phyloP scores from a whole-genome alignment of 2,329 filamentous ascomycete genomes.

The Xylariales sp. region DNA sequence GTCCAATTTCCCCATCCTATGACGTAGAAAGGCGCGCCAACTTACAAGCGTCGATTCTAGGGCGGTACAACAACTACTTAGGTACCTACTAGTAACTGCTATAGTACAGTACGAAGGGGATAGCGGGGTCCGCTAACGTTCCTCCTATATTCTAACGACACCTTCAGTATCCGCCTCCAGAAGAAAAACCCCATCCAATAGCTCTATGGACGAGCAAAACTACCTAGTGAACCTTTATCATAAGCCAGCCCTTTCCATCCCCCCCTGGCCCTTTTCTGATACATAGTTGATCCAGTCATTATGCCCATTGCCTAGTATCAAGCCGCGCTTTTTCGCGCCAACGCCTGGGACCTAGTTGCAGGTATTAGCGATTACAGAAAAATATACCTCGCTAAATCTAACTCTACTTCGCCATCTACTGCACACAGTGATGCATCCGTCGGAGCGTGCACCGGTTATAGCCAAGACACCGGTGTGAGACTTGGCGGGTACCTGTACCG shows the following conservation, averaged over 20 bases:
- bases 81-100: too few relatives aligned
- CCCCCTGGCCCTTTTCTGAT: neutral
- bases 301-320: too few relatives aligned
- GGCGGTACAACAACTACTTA: too few relatives aligned
- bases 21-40: too few relatives aligned
- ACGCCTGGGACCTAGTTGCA: neutral
- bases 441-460: slow-evolving; percentile 10
- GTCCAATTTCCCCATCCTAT: too few relatives aligned
- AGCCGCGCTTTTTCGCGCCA: neutral
- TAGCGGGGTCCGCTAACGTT: too few relatives aligned
- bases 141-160: neutral
- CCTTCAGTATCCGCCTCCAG: neutral
- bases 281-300: too few relatives aligned
- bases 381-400: slow-evolving; percentile 6
- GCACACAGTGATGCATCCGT: neutral
- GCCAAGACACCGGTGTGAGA: slow-evolving; percentile 12
- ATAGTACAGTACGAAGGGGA: too few relatives aligned
- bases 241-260: neutral
- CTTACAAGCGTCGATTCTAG: too few relatives aligned
- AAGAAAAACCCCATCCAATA: neutral
- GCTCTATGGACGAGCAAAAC: neutral
- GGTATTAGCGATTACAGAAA: neutral
- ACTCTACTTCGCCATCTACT: neutral
- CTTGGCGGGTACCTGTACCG: slow-evolving; percentile 20
- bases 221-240: neutral